Evolutionary conservation across 2,329 filamentous ascomycete species (phyloP), one percentile per base, ranked within the genome.

Genomic region (Ascochyta pisi): DNA sequence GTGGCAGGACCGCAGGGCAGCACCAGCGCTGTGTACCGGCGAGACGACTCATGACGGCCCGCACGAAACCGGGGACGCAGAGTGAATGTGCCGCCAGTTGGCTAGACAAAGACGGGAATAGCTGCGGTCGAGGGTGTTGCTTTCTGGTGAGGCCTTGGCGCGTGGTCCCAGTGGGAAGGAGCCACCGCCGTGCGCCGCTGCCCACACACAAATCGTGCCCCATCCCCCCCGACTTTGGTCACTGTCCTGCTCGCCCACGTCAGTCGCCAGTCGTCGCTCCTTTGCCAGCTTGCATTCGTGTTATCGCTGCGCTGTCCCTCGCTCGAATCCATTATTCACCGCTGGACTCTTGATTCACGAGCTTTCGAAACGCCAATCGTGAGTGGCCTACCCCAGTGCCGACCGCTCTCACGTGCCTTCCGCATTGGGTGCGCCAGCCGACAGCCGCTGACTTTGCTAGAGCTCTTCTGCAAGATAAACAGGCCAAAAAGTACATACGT

Each of bases 401-500:
- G 42, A n/a, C 53, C 33, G 41, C 60, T 31, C 66, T 73, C 71
- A 74, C 71, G 71, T 73, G 70, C 65, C 47, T 48, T 44, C 70
- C 70, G 56, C 39, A 67, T 69, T 58, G 50, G 64, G 67, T 38
- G 38, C 54, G 52, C 64, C 57, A 61, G 62, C 64, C 64, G 61
- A 65, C 58, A 42, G 49, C 49, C 64, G 63, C 65, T 65, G 65
- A 68, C 67, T 62, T 62, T 56, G 58, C 60, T 57, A 58, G 65
- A 50, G 53, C 53, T 54, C 54, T 44, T 56, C 54, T 45, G 60
- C 58, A 67, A 62, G 48, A 63, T 64, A 68, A 69, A 69, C 67
- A 66, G 53, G 63, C 59, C 61, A 64, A 65, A 59, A 41, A 38
- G 45, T 63, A 70, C 69, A 61, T 73, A 75, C 73, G 74, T 76